Conservation (phyloP, 2,329 filamentous ascomycete species). For the Calonectria crousiana region DNA sequence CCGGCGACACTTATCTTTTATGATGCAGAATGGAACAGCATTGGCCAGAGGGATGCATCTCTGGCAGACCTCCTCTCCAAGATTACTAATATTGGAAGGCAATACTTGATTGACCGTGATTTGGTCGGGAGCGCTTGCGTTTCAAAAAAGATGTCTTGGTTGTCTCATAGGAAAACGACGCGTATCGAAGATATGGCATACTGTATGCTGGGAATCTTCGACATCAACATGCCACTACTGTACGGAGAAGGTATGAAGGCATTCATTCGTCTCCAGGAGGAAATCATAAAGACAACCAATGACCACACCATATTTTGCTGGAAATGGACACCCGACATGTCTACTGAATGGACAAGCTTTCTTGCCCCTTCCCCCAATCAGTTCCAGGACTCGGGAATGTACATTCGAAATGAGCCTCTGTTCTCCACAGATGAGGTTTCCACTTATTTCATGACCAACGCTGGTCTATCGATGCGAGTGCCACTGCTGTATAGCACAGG, state of each 20-base stretch:
- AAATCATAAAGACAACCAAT: slow-evolving; percentile 2
- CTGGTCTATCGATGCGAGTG: neutral
- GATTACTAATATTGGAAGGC: neutral
- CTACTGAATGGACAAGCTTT: neutral
- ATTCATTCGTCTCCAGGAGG: slow-evolving; percentile 20
- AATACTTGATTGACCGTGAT: neutral
- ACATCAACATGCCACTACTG: slow-evolving; percentile 38
- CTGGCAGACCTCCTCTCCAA: neutral
- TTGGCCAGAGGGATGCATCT: neutral
- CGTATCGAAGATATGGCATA: slow-evolving; percentile 38
- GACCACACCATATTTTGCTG: neutral
- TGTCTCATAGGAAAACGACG: slow-evolving; percentile 30
- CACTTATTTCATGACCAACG: neutral
- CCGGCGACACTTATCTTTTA: neutral
- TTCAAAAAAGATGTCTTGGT: slow-evolving; percentile 35
- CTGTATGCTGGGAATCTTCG: slow-evolving; percentile 39
- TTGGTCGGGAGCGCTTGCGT: slow-evolving; percentile 1
- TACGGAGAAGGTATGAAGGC: slow-evolving; percentile 37
- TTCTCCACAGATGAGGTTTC: neutral
- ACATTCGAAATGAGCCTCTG: neutral
- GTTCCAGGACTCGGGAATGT: neutral
- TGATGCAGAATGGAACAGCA: neutral
- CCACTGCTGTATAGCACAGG: neutral
- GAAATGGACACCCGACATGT: neutral
- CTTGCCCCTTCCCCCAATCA: neutral